Evolutionary conservation across 352 stramenopile genomes (phyloP), one percentile per base, ranked within the genome.

Genomic region (Phytopythium boreale): DNA sequence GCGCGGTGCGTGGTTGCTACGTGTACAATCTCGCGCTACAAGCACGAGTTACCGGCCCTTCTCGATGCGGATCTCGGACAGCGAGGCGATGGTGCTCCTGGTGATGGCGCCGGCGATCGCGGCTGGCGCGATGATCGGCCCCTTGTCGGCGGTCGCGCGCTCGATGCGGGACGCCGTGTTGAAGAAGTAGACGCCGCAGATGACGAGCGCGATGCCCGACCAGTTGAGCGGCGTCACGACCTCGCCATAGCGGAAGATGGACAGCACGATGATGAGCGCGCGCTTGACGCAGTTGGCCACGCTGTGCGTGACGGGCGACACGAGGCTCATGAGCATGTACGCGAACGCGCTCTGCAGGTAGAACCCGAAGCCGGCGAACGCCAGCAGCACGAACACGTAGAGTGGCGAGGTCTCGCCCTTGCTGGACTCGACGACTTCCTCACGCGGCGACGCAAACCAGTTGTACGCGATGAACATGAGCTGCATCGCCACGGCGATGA

Each of bases 261-360:
- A 97, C 46, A 96, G 80, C 74, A 90, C 87, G 56, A 97, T 96
- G 46, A 97, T 87, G 59, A 97, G 71, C 39, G 89, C 83, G 27
- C 91, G 82, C 76, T 97, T 97, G 55, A 96, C 80, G 58, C 89
- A 97, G 73, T 97, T 97, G 22, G 86, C 87, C 41, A 97, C 91
- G 59, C 87, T 96, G 71, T 96, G 88, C 59, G 87, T 95, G 60
- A 97, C 89, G 29, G 91, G 89, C 36, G 86, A 95, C 68, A 97
- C 87, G 63, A 93, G 77, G 66, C 85, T 95, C 89, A 97, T 97
- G 52, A 95, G 88, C 78, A 84, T 80, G 71, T 97, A 97, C 41
- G 91, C 91, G 53, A 95, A 89, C 17, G 88, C 87, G 51, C 87
- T 96, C 74, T 97, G 91, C 31, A 96, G 74, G 77, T 96, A 96